Conservation (phyloP, 106 monocot species). For the Dendrobium huoshanense region DNA sequence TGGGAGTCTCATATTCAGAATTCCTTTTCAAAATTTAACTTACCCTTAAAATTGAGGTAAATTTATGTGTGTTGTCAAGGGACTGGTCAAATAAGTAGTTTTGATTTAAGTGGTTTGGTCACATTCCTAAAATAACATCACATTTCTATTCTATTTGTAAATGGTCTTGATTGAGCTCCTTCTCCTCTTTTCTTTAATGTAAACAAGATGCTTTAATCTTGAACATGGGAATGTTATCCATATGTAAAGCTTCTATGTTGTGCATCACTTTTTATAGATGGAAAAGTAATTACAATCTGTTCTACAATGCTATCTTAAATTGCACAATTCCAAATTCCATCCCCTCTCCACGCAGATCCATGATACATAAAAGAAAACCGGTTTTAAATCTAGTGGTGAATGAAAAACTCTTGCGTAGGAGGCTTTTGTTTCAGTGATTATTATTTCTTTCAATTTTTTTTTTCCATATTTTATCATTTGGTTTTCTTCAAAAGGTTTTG, state of each 20-base stretch:
- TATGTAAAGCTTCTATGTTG: not conserved
- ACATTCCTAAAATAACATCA: not conserved
- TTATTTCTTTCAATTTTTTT: not conserved
- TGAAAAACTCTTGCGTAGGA: not conserved
- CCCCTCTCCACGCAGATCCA: not conserved
- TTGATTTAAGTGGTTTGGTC: not conserved
- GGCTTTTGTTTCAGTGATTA: not conserved
- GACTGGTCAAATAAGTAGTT: not conserved
- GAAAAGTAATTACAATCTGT: not conserved
- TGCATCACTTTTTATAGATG: not conserved
- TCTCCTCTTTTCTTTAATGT: not conserved
- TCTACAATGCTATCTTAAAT: not conserved
- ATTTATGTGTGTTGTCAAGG: not conserved
- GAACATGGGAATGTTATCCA: not conserved
- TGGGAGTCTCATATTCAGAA: not conserved
- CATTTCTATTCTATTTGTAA: not conserved
- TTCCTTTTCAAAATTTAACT: not conserved
- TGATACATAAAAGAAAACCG: not conserved
- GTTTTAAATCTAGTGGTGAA: not conserved
- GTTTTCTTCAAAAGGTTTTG: slow-evolving; percentile 52
- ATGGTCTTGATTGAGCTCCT: not conserved
- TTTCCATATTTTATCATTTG: not conserved
- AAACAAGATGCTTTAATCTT: not conserved
- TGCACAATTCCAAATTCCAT: not conserved
- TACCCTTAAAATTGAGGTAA: not conserved